Percentiles rank a stretch among this genome's conserved stretches.
These are phyloP conservation scores for Xeromyces bisporus DNA, from an alignment of 495 filamentous ascomycete genomes.

Conservation along the genomic window DNA sequence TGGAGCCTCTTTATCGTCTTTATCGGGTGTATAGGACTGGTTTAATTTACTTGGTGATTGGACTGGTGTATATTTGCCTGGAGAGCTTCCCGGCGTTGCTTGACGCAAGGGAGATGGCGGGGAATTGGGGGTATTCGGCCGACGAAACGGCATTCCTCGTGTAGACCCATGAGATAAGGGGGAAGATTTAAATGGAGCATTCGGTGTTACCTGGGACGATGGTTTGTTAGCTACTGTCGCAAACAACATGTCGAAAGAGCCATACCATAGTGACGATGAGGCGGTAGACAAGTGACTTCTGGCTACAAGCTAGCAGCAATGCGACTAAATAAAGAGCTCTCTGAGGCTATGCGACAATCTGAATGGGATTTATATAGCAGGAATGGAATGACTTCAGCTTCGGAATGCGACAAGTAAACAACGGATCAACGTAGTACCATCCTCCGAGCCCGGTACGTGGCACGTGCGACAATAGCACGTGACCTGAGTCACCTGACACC, in stretches of 20 bases:
- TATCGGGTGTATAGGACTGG: slow-evolving; percentile 30
- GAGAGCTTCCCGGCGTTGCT: slow-evolving; percentile 28
- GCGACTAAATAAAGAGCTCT: too few species aligned
- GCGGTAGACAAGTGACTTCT: too few species aligned
- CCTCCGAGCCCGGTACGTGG: too few species aligned
- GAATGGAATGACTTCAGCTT: too few species aligned
- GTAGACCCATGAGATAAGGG: slow-evolving; percentile 51
- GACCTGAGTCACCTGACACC: too few species aligned
- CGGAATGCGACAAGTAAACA: too few species aligned
- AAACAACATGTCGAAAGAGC: background rate
- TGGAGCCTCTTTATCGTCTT: slow-evolving; percentile 14
- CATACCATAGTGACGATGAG: slow-evolving; percentile 13
- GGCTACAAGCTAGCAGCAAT: too few species aligned
- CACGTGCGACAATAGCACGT: background rate
- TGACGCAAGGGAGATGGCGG: slow-evolving; percentile 22
- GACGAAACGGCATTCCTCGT: slow-evolving; percentile 59
- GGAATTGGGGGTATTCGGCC: slow-evolving; percentile 36
- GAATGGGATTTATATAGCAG: too few species aligned
- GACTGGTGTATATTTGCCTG: slow-evolving; percentile 25
- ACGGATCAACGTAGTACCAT: too few species aligned
- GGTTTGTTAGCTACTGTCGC: background rate
- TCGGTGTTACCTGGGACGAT: slow-evolving; percentile 15
- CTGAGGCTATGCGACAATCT: too few species aligned
- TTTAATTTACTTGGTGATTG: slow-evolving; percentile 32
- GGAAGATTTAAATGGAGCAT: slow-evolving; percentile 50